Conservation (phyloP, 2,329 filamentous ascomycete genomes). For the Aspergillus uvarum region DNA sequence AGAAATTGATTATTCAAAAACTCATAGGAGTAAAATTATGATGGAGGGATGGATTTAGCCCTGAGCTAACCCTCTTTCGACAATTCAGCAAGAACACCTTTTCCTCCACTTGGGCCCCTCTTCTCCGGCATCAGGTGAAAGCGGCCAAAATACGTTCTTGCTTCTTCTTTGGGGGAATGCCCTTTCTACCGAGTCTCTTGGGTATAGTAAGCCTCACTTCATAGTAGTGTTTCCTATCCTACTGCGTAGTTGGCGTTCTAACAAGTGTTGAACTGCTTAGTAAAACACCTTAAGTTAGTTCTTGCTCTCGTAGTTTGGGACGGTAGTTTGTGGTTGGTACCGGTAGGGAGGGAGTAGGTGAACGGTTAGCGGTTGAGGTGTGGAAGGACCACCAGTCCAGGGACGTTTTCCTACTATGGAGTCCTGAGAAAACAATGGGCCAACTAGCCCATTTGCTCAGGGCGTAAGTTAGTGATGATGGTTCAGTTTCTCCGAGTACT, state of each 20-base stretch:
- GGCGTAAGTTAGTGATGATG: slow-evolving; percentile 1
- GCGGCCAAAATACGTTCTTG: slow-evolving; percentile 6
- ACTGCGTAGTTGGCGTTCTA: no score
- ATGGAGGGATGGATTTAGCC: slow-evolving; percentile 9
- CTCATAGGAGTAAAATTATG: not conserved
- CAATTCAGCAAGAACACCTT: slow-evolving; percentile 19
- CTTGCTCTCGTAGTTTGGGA: slow-evolving; percentile 7
- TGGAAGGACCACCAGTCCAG: slow-evolving; percentile 15
- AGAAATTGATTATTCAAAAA: slow-evolving; percentile 4
- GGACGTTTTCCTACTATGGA: slow-evolving; percentile 6
- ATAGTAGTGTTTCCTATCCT: no score
- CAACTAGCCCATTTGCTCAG: slow-evolving; percentile 13
- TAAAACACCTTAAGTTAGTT: no score
- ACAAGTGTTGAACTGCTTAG: no score
- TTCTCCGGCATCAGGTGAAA: slow-evolving; percentile 1
- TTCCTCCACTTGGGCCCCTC: slow-evolving; percentile 8
- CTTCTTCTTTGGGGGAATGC: not conserved
- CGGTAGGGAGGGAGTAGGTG: not conserved
- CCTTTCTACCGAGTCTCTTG: no score
- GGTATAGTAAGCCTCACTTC: no score
- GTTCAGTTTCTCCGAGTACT: not conserved
- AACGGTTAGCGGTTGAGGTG: slow-evolving; percentile 18
- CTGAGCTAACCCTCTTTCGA: slow-evolving; percentile 15
- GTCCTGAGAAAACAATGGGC: slow-evolving; percentile 1
- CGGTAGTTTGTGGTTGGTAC: not conserved